A percentile compares a stretch with the other conserved stretches of the same genome.
phyloP scores from a whole-genome alignment of 805 yeast genomes.

The Metschnikowia hibisci region DNA sequence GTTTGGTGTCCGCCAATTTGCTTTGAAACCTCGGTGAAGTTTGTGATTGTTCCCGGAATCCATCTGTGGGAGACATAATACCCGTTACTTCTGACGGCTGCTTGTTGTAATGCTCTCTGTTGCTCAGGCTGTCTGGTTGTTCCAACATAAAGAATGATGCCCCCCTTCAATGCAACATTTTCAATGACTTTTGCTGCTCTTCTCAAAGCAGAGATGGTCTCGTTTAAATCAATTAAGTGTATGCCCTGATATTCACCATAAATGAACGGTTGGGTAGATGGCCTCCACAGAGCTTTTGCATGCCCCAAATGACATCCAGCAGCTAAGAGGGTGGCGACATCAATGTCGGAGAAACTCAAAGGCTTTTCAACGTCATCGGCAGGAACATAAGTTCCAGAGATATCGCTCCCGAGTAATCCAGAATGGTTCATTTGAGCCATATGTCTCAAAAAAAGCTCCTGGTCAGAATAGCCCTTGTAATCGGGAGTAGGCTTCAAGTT shows the following conservation, averaged over 20 bases:
- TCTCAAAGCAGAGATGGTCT: slow-evolving; percentile 69
- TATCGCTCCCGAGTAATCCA: slow-evolving; percentile 60
- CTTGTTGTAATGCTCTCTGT: slow-evolving; percentile 66
- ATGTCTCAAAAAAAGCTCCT: slow-evolving; percentile 75
- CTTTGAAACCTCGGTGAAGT: slow-evolving; percentile 67
- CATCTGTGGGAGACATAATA: slow-evolving; percentile 81
- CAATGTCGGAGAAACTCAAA: slow-evolving; percentile 49
- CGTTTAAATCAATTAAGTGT: slow-evolving; percentile 85
- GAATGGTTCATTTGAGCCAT: slow-evolving; percentile 53
- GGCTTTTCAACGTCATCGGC: slow-evolving; percentile 63
- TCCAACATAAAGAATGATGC: slow-evolving; percentile 80
- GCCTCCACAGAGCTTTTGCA: slow-evolving; percentile 71
- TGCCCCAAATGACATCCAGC: slow-evolving; percentile 97
- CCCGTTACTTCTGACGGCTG: slow-evolving; percentile 74
- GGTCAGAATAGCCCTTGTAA: slow-evolving; percentile 65
- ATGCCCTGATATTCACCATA: slow-evolving; percentile 89
- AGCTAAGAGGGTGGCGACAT: slow-evolving; percentile 71
- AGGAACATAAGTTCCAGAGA: slow-evolving; percentile 66
- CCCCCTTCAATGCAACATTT: slow-evolving; percentile 81
- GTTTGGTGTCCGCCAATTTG: slow-evolving; percentile 35
- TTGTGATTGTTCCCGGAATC: slow-evolving; percentile 94
- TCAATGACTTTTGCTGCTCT: slow-evolving; percentile 83
- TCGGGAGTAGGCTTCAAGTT: slow-evolving; percentile 57
- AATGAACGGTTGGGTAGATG: slow-evolving; percentile 79
- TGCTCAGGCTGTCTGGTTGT: slow-evolving; percentile 68